These are phyloP conservation scores for Ottelia alismoides DNA, from an alignment of 106 monocot species.

Conservation along the genomic window DNA sequence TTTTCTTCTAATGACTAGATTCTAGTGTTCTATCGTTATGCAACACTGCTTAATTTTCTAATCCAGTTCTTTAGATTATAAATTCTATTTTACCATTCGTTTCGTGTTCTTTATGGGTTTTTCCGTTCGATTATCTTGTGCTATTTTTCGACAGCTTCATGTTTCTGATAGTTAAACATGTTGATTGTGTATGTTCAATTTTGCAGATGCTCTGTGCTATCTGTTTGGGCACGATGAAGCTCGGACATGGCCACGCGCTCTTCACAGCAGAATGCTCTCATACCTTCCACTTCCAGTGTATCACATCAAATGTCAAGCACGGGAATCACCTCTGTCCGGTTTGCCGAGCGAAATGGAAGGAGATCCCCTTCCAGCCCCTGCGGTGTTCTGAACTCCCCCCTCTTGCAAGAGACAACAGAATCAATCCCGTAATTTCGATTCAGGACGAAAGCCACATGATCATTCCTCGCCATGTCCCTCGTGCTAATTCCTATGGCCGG, in stretches of 20 bases:
- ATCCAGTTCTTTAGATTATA: no score
- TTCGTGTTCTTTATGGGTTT: no score
- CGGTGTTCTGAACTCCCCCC: conserved; percentile 25
- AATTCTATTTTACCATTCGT: no score
- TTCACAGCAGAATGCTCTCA: conserved; percentile 89
- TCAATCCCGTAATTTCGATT: conserved; percentile 36
- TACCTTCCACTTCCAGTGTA: conserved; percentile 80
- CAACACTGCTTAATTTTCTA: no score
- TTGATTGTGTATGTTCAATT: no score
- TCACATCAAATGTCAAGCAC: conserved; percentile 59
- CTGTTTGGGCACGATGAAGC: conserved; percentile 58
- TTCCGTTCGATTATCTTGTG: no score
- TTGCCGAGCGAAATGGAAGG: conserved; percentile 84
- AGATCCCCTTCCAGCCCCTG: conserved; percentile 44
- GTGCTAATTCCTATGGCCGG: conserved; percentile 19
- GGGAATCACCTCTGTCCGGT: conserved; percentile 71
- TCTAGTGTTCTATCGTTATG: no score
- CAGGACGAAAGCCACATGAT: conserved; percentile 35
- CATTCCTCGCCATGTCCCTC: conserved; percentile 38
- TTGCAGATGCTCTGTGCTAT: conserved; percentile 74
- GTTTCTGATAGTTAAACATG: no score
- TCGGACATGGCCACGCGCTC: conserved; percentile 62
- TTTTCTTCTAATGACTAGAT: no score
- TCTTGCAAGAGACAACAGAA: conserved; percentile 23
- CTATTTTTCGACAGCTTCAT: no score